phyloP scores from a whole-genome alignment of 345 rosid species.

The Orychophragmus violaceus region DNA sequence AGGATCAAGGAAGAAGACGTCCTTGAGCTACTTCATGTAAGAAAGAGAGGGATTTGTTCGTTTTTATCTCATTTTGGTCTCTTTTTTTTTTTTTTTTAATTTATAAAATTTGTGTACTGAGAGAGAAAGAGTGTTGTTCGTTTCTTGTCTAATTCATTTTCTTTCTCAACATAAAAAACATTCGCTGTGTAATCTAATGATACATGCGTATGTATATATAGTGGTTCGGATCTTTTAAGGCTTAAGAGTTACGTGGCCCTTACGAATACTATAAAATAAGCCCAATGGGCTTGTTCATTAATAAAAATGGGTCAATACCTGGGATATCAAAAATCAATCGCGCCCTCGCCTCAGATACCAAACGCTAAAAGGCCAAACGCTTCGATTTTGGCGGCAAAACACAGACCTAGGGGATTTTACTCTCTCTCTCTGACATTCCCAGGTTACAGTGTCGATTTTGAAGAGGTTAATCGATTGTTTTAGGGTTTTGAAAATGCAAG shows the following conservation, averaged over 20 bases:
- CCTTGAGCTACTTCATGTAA: conserved; percentile 97
- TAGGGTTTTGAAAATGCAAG: conserved; percentile 34
- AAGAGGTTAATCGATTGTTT: neutral
- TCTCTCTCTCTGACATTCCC: neutral
- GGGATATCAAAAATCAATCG: neutral
- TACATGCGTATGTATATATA: conserved; percentile 18
- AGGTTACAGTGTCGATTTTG: neutral
- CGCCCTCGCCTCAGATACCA: neutral
- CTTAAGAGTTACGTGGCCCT: too few relatives aligned
- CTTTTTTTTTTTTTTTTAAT: conserved; percentile 2
- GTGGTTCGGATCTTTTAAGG: conserved; percentile 11
- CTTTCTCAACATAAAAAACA: conserved; percentile 24
- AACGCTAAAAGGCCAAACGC: neutral
- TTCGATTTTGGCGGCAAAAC: conserved; percentile 24
- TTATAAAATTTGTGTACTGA: conserved; percentile 28
- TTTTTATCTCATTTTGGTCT: conserved; percentile 23
- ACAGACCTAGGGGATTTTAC: neutral
- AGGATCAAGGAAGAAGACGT: conserved; percentile 83
- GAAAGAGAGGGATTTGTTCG: conserved; percentile 12
- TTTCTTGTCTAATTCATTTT: conserved; percentile 28
- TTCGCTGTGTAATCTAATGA: conserved; percentile 31
- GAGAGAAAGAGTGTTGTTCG: conserved; percentile 19
- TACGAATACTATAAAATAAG: too few relatives aligned
- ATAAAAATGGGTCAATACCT: neutral
- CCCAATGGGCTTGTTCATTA: neutral